Conservation (phyloP, 306 rosid genomes). For the Mimosa bimucronata region DNA sequence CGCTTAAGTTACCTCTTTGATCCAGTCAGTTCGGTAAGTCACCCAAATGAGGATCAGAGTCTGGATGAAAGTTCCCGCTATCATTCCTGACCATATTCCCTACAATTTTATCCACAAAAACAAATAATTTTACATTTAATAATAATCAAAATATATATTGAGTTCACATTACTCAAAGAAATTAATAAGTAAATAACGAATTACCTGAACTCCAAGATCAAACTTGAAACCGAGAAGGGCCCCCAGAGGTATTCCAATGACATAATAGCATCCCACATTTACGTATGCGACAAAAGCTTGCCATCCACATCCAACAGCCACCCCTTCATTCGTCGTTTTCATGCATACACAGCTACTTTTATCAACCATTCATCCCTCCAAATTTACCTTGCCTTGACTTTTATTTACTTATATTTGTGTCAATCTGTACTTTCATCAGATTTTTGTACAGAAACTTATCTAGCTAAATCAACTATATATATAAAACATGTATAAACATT, state of each 20-base stretch:
- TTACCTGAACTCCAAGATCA: slow-evolving; percentile 45
- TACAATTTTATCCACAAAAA: neutral
- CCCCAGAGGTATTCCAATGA: slow-evolving; percentile 53
- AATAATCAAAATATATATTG: neutral
- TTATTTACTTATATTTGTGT: neutral
- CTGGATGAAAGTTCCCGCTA: slow-evolving; percentile 55
- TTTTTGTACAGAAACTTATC: neutral
- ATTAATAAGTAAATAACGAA: too few relatives aligned
- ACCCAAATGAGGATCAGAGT: slow-evolving; percentile 42
- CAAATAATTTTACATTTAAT: neutral
- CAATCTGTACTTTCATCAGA: neutral
- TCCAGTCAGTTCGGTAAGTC: slow-evolving; percentile 4
- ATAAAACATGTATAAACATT: too few relatives aligned
- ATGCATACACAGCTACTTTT: neutral
- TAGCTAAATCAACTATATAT: too few relatives aligned
- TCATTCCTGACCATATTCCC: slow-evolving; percentile 66
- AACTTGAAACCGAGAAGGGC: slow-evolving; percentile 57
- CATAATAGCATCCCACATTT: slow-evolving; percentile 56
- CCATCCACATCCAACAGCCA: slow-evolving; percentile 72
- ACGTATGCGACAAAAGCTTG: slow-evolving; percentile 65
- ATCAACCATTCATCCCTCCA: neutral
- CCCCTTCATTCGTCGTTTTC: slow-evolving; percentile 36
- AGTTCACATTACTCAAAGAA: neutral
- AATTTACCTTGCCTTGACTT: neutral
- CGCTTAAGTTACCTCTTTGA: neutral